Evolutionary conservation across 139 green algal genomes (phyloP).

Genomic region (Micromonas pusilla): DNA sequence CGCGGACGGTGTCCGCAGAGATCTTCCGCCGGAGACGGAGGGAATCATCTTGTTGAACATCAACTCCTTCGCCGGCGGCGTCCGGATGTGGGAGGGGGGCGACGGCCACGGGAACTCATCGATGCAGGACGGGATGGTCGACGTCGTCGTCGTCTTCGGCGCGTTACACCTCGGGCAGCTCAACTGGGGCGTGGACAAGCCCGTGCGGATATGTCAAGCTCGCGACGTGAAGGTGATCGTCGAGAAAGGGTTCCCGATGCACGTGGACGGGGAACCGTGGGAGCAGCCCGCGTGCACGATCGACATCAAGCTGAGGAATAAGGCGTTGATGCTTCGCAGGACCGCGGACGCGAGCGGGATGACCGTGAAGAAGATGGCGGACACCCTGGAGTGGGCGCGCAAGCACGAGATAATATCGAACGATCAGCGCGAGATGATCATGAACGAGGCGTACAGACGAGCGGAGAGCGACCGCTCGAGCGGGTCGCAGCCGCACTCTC

Average conservation of each 20-base stretch:
- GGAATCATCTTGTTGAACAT: conserved; percentile 71
- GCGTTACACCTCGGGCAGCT: conserved; percentile 65
- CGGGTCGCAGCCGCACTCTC: neutral
- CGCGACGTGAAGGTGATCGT: conserved; percentile 1
- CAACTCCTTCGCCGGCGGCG: conserved; percentile 59
- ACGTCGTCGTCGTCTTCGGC: conserved; percentile 60
- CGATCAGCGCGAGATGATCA: conserved; percentile 17
- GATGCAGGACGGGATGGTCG: conserved; percentile 26
- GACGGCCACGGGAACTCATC: neutral
- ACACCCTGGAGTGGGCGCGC: conserved; percentile 15
- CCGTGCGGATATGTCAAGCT: conserved; percentile 43
- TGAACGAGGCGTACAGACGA: conserved; percentile 13
- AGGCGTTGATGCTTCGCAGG: conserved; percentile 20
- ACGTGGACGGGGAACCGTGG: conserved; percentile 69
- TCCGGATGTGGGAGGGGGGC: conserved; percentile 47
- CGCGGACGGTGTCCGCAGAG: conserved; percentile 55
- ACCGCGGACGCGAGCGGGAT: conserved; percentile 7
- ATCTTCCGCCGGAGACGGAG: conserved; percentile 46
- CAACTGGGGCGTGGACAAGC: conserved; percentile 56
- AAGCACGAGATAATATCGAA: neutral
- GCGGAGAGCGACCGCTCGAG: neutral
- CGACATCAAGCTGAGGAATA: conserved; percentile 10
- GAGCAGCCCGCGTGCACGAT: conserved; percentile 36
- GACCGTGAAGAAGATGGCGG: conserved; percentile 5
- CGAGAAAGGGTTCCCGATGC: conserved; percentile 1